Evolutionary conservation across 352 stramenopile species (phyloP), one percentile per base, ranked within the genome.

Genomic region (Nothophytophthora sp.): DNA sequence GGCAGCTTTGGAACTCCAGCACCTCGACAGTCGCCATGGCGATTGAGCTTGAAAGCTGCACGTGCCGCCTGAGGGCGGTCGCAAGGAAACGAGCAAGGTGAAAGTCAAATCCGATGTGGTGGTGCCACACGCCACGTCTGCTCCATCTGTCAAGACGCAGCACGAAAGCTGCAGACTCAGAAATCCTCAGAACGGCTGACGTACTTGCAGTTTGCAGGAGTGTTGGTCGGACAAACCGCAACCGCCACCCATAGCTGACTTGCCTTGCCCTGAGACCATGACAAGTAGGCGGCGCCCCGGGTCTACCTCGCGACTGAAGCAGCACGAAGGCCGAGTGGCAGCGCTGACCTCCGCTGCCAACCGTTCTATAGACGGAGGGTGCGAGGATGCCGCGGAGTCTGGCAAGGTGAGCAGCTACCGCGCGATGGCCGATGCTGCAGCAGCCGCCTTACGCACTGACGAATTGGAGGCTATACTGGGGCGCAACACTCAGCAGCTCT

Each of bases 401-500:
- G 18, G 10, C 12, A 15, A 48, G 29, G 37, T 41, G 25, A 50
- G 50, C 4, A 34, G 45, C 20, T 7, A 18, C 18, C 16, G 19
- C 18, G n/a, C n/a, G 23, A 41, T 19, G 13, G 11, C 33, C 9
- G 13, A 50, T 32, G 36, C 29, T 22, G n/a, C 20, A 12, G 15
- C 36, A 15, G 5, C 10, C 9, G 32, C 37, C 15, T 61, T 27
- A 2, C 51, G 61, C 44, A 54, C 39, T 18, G 44, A 67, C 11
- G 36, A 62, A 3, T 15, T 67, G 29, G 18, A 62, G 44, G 22
- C 32, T n/a, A 39, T 45, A n/a, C 50, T 77, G 39, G 74, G 76
- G 29, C 61, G 60, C 37, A 85, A 79, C 39, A 57, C 62, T 10
- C 74, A 77, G 32, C 43, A 73, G 37, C 46, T 87, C 13, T 86